Evolutionary conservation across 306 rosid species (phyloP).

Genomic region (Cicer yamashitae): DNA sequence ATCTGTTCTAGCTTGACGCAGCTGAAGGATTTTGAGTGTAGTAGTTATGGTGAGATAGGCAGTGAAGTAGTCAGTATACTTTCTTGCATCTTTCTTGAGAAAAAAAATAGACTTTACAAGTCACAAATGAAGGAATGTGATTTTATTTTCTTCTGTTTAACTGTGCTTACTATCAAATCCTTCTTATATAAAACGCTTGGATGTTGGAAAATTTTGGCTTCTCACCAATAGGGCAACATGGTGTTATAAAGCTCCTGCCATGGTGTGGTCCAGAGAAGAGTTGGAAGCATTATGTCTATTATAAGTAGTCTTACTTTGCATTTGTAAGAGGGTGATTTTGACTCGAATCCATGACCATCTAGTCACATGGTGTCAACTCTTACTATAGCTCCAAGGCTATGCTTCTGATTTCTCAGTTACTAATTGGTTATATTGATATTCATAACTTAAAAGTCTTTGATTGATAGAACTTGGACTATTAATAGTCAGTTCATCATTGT

Average conservation of each 20-base stretch:
- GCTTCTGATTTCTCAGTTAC: not conserved
- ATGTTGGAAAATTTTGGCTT: conserved; percentile 26
- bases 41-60: conserved; percentile 19
- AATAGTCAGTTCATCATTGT: not conserved
- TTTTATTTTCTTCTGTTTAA: conserved; percentile 21
- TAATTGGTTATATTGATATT: not conserved
- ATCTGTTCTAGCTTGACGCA: conserved; percentile 12
- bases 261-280: not conserved
- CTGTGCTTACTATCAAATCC: conserved; percentile 12
- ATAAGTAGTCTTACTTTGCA: not conserved
- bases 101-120: not conserved
- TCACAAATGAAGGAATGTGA: conserved; percentile 24
- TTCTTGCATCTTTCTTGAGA: conserved; percentile 14
- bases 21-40: conserved; percentile 23
- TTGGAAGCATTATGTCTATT: not conserved
- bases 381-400: not conserved
- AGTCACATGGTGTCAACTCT: not conserved
- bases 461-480: not conserved
- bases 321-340: conserved; percentile 1
- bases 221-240: not conserved
- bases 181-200: not conserved
- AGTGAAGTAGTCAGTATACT: conserved; percentile 18
- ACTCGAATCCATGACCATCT: not conserved
- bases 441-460: not conserved
- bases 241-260: not conserved